These are phyloP conservation scores for Pythium dissotocum DNA, from an alignment of 352 stramenopile genomes.

Conservation along the genomic window DNA sequence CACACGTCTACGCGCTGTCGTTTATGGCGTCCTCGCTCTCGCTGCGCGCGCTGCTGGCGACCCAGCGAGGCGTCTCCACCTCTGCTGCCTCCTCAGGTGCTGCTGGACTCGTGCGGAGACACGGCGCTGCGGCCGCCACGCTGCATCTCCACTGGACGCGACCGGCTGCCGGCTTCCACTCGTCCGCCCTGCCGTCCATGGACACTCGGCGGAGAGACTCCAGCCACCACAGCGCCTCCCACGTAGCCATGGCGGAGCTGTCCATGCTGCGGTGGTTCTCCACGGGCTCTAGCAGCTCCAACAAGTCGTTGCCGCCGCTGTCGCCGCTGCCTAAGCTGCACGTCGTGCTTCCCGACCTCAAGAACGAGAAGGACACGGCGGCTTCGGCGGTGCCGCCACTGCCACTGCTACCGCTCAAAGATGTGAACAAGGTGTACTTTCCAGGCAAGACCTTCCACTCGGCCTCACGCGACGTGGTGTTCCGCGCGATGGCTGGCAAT, in stretches of 20 bases:
- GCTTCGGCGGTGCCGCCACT: slow-evolving; percentile 29
- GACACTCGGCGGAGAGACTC: background rate
- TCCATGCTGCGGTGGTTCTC: slow-evolving; percentile 6
- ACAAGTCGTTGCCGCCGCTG: slow-evolving; percentile 15
- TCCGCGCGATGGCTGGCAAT: slow-evolving; percentile 93
- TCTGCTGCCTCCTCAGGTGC: background rate
- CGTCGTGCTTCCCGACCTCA: slow-evolving; percentile 37
- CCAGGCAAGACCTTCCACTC: slow-evolving; percentile 77
- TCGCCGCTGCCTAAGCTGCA: slow-evolving; percentile 23
- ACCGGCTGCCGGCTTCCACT: slow-evolving; percentile 7
- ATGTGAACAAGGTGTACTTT: slow-evolving; percentile 88
- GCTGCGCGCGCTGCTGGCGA: slow-evolving; percentile 23
- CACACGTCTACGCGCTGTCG: background rate
- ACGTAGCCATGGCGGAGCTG: background rate
- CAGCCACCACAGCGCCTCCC: background rate
- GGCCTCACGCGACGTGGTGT: slow-evolving; percentile 77
- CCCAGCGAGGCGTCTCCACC: slow-evolving; percentile 1
- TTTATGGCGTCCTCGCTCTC: slow-evolving; percentile 23
- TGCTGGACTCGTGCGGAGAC: slow-evolving; percentile 8
- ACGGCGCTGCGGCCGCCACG: background rate
- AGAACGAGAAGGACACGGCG: slow-evolving; percentile 37
- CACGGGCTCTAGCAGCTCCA: background rate
- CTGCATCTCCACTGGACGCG: slow-evolving; percentile 10
- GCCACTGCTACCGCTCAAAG: slow-evolving; percentile 51
- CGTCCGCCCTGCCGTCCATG: background rate